Evolutionary conservation across 805 yeast species (phyloP).

Genomic region (Ogataea minuta): DNA sequence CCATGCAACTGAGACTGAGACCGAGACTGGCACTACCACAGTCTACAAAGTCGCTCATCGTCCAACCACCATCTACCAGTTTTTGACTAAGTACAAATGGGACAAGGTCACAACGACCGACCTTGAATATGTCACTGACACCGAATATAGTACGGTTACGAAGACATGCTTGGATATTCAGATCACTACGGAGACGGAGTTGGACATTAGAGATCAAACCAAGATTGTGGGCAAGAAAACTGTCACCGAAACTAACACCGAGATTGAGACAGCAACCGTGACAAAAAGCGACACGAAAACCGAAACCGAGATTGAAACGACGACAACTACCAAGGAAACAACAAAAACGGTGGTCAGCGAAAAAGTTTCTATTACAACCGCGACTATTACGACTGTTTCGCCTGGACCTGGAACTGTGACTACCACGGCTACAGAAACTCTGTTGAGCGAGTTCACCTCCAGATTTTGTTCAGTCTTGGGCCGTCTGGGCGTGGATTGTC

Average conservation of each 20-base stretch:
- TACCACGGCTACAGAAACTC: conserved; percentile 14
- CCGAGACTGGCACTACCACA: conserved; percentile 19
- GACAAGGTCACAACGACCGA: conserved; percentile 18
- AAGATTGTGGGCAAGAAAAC: conserved; percentile 19
- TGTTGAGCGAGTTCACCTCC: conserved; percentile 18
- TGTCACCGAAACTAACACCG: conserved; percentile 14
- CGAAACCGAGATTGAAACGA: conserved; percentile 12
- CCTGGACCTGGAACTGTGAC: conserved; percentile 8
- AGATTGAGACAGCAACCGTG: conserved; percentile 16
- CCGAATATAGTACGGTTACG: conserved; percentile 19
- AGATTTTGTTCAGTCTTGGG: conserved; percentile 21
- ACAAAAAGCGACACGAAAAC: conserved; percentile 13
- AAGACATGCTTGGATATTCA: conserved; percentile 17
- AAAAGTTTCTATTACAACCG: conserved; percentile 11
- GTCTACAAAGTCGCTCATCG: conserved; percentile 17
- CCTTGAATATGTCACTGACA: conserved; percentile 17
- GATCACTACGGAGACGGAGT: conserved; percentile 16
- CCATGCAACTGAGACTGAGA: conserved; percentile 20
- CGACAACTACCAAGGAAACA: conserved; percentile 7
- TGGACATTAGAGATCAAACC: conserved; percentile 14
- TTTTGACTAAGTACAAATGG: conserved; percentile 21
- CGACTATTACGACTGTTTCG: conserved; percentile 11
- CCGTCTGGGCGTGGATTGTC: conserved; percentile 21
- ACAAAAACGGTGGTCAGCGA: conserved; percentile 11
- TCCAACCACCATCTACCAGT: conserved; percentile 20